phyloP scores from a whole-genome alignment of 2,329 filamentous ascomycete genomes.

The Metarhizium album region DNA sequence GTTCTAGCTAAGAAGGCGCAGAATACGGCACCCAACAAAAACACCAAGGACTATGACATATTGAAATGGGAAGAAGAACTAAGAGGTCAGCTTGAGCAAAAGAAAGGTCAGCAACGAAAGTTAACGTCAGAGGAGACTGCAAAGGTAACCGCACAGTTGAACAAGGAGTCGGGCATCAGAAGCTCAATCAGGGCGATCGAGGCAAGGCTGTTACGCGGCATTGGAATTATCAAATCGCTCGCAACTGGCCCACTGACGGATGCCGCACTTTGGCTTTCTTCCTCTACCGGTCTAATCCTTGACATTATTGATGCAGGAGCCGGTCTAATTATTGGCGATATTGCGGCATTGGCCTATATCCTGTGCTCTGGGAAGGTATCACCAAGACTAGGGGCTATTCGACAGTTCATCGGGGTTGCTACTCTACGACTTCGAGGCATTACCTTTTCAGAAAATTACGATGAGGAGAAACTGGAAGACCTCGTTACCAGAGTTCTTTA shows the following conservation, averaged over 20 bases:
- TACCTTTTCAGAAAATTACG: conserved; percentile 59
- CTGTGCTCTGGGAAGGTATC: conserved; percentile 67
- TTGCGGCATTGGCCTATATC: conserved; percentile 68
- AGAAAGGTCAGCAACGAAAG: conserved; percentile 87
- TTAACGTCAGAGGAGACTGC: conserved; percentile 78
- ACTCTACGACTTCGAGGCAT: conserved; percentile 71
- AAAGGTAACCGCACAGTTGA: conserved; percentile 84
- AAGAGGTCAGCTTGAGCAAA: conserved; percentile 74
- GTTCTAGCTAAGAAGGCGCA: conserved; percentile 75
- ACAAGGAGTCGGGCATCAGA: conserved; percentile 75
- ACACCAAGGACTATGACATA: conserved; percentile 88
- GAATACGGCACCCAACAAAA: conserved; percentile 66
- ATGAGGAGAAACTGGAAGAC: conserved; percentile 71
- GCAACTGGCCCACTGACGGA: conserved; percentile 84
- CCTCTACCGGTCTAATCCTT: conserved; percentile 64
- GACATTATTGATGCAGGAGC: conserved; percentile 70
- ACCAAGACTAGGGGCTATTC: conserved; percentile 60
- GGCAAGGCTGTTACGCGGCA: conserved; percentile 64
- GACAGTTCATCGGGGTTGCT: conserved; percentile 78
- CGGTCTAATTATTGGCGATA: conserved; percentile 69
- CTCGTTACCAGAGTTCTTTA: conserved; percentile 85
- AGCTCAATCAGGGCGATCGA: conserved; percentile 59
- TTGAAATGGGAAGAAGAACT: conserved; percentile 96
- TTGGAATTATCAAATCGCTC: conserved; percentile 75
- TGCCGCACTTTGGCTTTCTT: conserved; percentile 76